phyloP scores from a whole-genome alignment of 148 eudicot species.

The Hydrangea macrophylla region DNA sequence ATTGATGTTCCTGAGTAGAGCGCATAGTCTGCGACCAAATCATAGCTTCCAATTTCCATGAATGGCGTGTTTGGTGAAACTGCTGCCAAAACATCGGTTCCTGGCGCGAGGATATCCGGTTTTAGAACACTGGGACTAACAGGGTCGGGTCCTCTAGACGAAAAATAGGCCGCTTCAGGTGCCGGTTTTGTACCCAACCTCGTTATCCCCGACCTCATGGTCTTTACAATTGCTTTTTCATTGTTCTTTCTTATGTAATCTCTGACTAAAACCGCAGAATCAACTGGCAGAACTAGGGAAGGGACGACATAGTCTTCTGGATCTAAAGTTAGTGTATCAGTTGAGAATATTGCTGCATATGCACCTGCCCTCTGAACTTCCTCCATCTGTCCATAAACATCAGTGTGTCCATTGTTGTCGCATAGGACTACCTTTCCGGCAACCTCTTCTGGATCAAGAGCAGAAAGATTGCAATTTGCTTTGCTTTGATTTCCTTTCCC shows the following conservation, averaged over 20 bases:
- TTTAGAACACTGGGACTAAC: slow-evolving; percentile 16
- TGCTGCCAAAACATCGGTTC: slow-evolving; percentile 7
- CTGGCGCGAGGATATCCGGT: slow-evolving; percentile 25
- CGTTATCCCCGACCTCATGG: slow-evolving; percentile 4
- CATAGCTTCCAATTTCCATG: not conserved
- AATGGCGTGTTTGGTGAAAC: not conserved
- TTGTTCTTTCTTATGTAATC: not conserved
- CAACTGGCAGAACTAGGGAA: slow-evolving; percentile 9
- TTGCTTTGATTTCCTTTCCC: not conserved
- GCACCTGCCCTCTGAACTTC: not conserved
- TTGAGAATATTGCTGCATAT: not conserved
- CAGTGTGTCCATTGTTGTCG: not conserved
- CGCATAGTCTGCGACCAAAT: not conserved
- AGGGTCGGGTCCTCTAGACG: slow-evolving; percentile 22
- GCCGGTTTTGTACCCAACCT: slow-evolving; percentile 6
- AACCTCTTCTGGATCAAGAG: slow-evolving; percentile 3
- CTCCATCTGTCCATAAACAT: not conserved
- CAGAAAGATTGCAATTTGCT: not conserved
- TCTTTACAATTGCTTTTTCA: not conserved
- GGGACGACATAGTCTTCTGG: not conserved
- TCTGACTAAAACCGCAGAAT: not conserved
- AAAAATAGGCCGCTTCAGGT: slow-evolving; percentile 3
- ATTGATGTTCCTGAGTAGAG: slow-evolving; percentile 9
- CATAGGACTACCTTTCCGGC: not conserved
- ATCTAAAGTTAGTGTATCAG: not conserved